A percentile compares a stretch with the other conserved stretches of the same genome.
phyloP scores from a whole-genome alignment of 2,329 filamentous ascomycete species.

The Neopestalotiopsis sp. region DNA sequence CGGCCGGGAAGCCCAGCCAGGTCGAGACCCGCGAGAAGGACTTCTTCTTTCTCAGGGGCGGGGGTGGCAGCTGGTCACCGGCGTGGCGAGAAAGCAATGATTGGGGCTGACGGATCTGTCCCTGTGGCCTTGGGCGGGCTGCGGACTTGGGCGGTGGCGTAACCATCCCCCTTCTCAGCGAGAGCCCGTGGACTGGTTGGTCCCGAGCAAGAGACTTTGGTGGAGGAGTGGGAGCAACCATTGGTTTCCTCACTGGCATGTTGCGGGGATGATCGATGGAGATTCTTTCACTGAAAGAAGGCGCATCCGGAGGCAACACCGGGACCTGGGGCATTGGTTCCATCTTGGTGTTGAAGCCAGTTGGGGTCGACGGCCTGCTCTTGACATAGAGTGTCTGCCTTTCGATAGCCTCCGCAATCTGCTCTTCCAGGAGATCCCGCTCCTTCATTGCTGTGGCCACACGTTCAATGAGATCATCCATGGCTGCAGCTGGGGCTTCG shows the following conservation, averaged over 20 bases:
- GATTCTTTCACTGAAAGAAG: constrained; percentile 62
- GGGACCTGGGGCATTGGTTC: constrained; percentile 62
- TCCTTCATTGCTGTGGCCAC: constrained; percentile 64
- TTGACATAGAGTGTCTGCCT: constrained; percentile 61
- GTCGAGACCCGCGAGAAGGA: constrained; percentile 66
- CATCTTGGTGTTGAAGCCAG: constrained; percentile 43
- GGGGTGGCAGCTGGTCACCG: constrained; percentile 50
- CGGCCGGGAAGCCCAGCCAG: constrained; percentile 57
- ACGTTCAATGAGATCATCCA: constrained; percentile 58
- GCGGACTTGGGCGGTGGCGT: constrained; percentile 24
- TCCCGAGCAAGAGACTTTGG: neutral
- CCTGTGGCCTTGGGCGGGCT: constrained; percentile 4
- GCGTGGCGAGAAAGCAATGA: constrained; percentile 25
- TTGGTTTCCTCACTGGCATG: constrained; percentile 36
- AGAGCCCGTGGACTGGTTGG: constrained; percentile 36
- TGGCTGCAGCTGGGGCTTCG: constrained; percentile 37
- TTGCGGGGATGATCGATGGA: constrained; percentile 49
- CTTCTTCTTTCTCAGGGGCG: constrained; percentile 69
- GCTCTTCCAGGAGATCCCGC: constrained; percentile 60
- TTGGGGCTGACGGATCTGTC: neutral
- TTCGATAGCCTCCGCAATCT: constrained; percentile 65
- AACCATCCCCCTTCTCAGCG: constrained; percentile 30
- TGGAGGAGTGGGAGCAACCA: constrained; percentile 14
- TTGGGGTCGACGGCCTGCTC: constrained; percentile 54
- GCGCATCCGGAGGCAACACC: constrained; percentile 59